Conservation (phyloP, 192 early-diverging fungal genomes). For the Diversispora epigaea region DNA sequence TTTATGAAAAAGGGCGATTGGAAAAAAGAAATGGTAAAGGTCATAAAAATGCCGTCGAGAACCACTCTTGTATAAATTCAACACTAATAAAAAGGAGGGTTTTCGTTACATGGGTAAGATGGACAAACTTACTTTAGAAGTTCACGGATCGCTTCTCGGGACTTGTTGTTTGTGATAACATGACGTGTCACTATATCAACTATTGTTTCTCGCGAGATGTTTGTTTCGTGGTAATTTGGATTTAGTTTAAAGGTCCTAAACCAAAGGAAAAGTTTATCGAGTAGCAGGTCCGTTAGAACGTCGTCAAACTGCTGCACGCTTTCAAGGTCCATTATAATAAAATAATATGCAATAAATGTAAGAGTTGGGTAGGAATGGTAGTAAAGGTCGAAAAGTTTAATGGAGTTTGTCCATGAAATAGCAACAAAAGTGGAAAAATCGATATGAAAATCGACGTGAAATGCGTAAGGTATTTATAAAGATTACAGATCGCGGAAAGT, state of each 20-base stretch:
- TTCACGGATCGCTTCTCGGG: not conserved
- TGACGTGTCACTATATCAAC: not conserved
- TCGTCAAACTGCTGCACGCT: slow-evolving; percentile 9
- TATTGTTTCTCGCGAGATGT: not conserved
- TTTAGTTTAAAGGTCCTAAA: slow-evolving; percentile 13
- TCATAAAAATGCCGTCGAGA: not conserved
- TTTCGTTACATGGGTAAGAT: no score
- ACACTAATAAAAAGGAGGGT: not conserved
- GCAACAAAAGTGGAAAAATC: no score
- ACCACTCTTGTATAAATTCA: not conserved
- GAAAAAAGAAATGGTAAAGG: no score
- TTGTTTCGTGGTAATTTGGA: not conserved
- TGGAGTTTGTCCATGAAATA: no score
- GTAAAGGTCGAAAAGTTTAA: no score
- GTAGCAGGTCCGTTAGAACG: not conserved
- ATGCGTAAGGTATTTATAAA: no score
- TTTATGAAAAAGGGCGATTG: no score
- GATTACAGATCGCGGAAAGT: no score
- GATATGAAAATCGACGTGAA: no score
- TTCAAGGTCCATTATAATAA: not conserved
- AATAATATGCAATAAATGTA: no score
- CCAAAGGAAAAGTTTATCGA: slow-evolving; percentile 9
- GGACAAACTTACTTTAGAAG: not conserved
- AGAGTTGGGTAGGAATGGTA: no score
- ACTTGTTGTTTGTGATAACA: not conserved